These are phyloP conservation scores for Talaromyces sp. DNA, from an alignment of 2,329 filamentous ascomycete species.

Conservation along the genomic window DNA sequence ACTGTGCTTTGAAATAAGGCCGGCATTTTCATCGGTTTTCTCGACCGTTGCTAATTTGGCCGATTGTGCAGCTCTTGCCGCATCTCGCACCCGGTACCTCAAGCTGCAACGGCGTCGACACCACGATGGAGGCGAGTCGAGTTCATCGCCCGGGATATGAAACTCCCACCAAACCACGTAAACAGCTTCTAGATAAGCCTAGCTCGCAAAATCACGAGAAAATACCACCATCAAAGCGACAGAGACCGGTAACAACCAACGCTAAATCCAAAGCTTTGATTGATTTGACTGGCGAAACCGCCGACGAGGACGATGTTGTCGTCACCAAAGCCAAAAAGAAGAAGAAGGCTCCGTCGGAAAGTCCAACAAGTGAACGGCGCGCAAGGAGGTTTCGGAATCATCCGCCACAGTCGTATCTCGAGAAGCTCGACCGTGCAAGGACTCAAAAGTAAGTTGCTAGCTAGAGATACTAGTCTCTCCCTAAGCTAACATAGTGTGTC, in stretches of 20 bases:
- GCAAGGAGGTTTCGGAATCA: conserved; percentile 36
- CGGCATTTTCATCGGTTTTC: background rate
- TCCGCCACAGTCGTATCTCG: conserved; percentile 44
- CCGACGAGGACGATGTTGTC: conserved; percentile 12
- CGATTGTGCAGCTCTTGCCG: background rate
- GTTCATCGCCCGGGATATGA: background rate
- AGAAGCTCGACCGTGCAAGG: conserved; percentile 45
- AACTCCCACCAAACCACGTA: background rate
- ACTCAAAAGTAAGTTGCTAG: conserved; percentile 38
- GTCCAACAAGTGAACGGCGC: conserved; percentile 31
- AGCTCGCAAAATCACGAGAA: background rate
- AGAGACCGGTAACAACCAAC: background rate
- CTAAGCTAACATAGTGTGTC: background rate
- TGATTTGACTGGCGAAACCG: conserved; percentile 10
- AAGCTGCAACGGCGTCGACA: background rate
- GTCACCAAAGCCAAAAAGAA: background rate
- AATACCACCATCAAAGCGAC: background rate
- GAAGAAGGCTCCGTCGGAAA: background rate
- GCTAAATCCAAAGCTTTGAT: background rate
- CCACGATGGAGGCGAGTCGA: background rate
- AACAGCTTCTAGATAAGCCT: background rate
- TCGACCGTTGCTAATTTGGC: background rate
- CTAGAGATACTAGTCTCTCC: no score
- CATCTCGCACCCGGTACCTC: background rate
- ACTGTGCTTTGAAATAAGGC: background rate